A percentile compares a stretch with the other conserved stretches of the same genome.
Conservation (phyloP, 2,329 filamentous ascomycete genomes). For the Xylaria sp. region DNA sequence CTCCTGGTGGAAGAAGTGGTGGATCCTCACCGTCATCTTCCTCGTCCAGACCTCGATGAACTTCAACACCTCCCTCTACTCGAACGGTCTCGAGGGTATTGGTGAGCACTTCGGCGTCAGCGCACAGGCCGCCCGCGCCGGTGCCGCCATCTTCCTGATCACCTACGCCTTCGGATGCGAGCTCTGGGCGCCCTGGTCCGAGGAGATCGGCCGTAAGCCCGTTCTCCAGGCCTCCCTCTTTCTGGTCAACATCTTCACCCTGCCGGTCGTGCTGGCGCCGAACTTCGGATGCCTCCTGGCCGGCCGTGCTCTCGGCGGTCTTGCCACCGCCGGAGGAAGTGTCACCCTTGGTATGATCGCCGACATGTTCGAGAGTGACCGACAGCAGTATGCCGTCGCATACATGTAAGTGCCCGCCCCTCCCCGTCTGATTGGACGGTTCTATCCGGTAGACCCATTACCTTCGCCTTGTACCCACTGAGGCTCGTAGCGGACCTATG, state of each 20-base stretch:
- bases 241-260: slow-evolving; percentile 76
- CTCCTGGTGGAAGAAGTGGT: slow-evolving; percentile 68
- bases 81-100: slow-evolving; percentile 68
- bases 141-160: slow-evolving; percentile 78
- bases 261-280: slow-evolving; percentile 71
- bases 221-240: slow-evolving; percentile 74
- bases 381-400: slow-evolving; percentile 75
- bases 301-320: slow-evolving; percentile 69
- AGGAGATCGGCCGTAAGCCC: slow-evolving; percentile 78
- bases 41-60: slow-evolving; percentile 77
- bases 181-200: slow-evolving; percentile 85
- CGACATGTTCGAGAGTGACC: slow-evolving; percentile 71
- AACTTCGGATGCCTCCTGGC: slow-evolving; percentile 74
- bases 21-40: slow-evolving; percentile 72
- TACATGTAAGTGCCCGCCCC: slow-evolving; percentile 51
- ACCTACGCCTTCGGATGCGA: slow-evolving; percentile 85
- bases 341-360: slow-evolving; percentile 77
- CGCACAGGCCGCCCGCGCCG: slow-evolving; percentile 68
- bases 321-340: slow-evolving; percentile 72
- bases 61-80: slow-evolving; percentile 76
- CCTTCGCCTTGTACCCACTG: background rate
- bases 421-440: background rate
- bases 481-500: no score
- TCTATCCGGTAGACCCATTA: background rate
- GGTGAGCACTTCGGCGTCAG: slow-evolving; percentile 69